Conservation (phyloP, 495 filamentous ascomycete genomes). For the Aspergillus avenaceus region DNA sequence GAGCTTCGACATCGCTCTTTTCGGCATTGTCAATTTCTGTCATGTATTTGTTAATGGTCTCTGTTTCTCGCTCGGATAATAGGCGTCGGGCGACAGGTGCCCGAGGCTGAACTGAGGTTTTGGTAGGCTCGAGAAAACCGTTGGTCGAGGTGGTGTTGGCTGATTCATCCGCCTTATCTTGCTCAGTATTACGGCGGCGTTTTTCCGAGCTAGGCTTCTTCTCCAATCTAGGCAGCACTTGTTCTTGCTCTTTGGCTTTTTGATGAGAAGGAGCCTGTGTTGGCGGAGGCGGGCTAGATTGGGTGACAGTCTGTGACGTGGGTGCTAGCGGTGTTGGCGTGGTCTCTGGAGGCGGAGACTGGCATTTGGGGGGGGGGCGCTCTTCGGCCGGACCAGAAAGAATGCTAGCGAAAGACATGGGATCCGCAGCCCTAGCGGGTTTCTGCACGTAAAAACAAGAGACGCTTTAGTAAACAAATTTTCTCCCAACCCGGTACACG, state of each 20-base stretch:
- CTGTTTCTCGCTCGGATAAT: constrained; percentile 61
- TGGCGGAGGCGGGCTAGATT: constrained; percentile 12
- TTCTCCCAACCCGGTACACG: not conserved
- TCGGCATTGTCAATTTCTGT: constrained; percentile 63
- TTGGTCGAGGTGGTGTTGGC: constrained; percentile 41
- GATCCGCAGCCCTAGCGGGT: constrained; percentile 64
- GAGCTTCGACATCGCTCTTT: constrained; percentile 61
- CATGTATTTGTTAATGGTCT: constrained; percentile 60
- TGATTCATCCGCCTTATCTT: constrained; percentile 38
- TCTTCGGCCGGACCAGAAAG: constrained; percentile 64
- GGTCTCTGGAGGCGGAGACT: constrained; percentile 26
- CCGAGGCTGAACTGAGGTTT: constrained; percentile 8
- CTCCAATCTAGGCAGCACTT: constrained; percentile 26
- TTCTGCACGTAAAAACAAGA: constrained; percentile 39
- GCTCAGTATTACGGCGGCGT: constrained; percentile 37
- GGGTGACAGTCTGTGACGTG: constrained; percentile 17
- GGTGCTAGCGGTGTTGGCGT: constrained; percentile 11
- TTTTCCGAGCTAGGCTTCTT: constrained; percentile 25
- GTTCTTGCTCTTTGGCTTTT: constrained; percentile 25
- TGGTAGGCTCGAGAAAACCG: constrained; percentile 21
- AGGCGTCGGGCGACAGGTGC: constrained; percentile 39
- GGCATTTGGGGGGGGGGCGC: constrained; percentile 43
- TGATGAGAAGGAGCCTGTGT: constrained; percentile 11
- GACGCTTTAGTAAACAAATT: not conserved
- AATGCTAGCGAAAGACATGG: constrained; percentile 91